These are phyloP conservation scores for Phytopythium montanum DNA, from an alignment of 352 stramenopile species.

Conservation along the genomic window DNA sequence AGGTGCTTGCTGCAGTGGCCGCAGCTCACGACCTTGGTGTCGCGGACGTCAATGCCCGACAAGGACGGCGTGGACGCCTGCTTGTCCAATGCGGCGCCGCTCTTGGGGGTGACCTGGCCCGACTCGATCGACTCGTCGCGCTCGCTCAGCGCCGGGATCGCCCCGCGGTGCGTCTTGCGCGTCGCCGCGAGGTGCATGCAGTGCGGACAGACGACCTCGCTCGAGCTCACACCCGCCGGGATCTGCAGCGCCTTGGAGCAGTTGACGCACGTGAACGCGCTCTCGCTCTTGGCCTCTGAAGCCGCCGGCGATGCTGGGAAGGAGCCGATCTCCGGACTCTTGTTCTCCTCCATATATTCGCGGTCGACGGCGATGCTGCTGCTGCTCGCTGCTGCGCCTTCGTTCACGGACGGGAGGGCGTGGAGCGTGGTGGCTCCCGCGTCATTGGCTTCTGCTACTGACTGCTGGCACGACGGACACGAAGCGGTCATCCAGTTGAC, in stretches of 20 bases:
- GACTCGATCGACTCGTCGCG: slow-evolving; percentile 35
- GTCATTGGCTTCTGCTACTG: slow-evolving; percentile 29
- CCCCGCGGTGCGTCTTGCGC: slow-evolving; percentile 28
- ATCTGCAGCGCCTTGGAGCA: slow-evolving; percentile 51
- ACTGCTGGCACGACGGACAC: slow-evolving; percentile 48
- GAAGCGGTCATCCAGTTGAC: slow-evolving; percentile 23
- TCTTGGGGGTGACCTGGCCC: slow-evolving; percentile 21
- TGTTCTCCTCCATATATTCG: not conserved
- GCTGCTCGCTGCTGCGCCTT: slow-evolving; percentile 12
- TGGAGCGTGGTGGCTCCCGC: slow-evolving; percentile 23
- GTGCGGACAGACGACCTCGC: slow-evolving; percentile 66
- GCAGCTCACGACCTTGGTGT: slow-evolving; percentile 85
- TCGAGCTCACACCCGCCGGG: slow-evolving; percentile 29
- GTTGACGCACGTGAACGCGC: slow-evolving; percentile 53
- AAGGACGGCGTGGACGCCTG: slow-evolving; percentile 13
- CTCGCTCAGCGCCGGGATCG: slow-evolving; percentile 22
- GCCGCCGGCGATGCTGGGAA: slow-evolving; percentile 5
- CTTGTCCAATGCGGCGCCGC: not conserved
- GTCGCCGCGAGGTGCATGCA: slow-evolving; percentile 55
- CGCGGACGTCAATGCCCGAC: slow-evolving; percentile 55
- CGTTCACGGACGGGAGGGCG: slow-evolving; percentile 22
- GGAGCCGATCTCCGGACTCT: not conserved
- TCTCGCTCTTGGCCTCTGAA: slow-evolving; percentile 5
- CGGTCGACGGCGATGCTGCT: not conserved
- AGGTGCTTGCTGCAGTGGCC: slow-evolving; percentile 83